Percentiles rank a stretch among this genome's conserved stretches.
Evolutionary conservation across 495 filamentous ascomycete genomes (phyloP).

Genomic region (Aspergillus sclerotiicarbonarius): DNA sequence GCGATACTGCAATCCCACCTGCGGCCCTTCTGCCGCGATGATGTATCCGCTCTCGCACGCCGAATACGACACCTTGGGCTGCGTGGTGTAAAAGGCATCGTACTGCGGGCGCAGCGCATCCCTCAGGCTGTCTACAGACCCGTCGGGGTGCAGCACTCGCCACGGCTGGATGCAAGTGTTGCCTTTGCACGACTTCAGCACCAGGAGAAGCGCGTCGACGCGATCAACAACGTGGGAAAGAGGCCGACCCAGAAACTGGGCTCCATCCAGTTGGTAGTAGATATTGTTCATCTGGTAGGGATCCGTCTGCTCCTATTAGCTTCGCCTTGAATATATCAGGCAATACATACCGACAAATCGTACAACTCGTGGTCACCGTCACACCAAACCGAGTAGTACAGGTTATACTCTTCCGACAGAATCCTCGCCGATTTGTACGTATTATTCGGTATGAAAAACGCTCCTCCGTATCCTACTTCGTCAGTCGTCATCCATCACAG

Average conservation of each 20-base stretch:
- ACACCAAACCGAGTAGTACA: slow-evolving; percentile 68
- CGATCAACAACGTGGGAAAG: slow-evolving; percentile 46
- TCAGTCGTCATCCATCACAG: not conserved
- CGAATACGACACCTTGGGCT: slow-evolving; percentile 40
- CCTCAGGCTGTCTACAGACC: slow-evolving; percentile 4
- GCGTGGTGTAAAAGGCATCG: slow-evolving; percentile 17
- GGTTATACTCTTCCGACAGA: slow-evolving; percentile 50
- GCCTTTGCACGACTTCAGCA: slow-evolving; percentile 63
- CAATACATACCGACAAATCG: slow-evolving; percentile 48
- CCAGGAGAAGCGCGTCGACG: slow-evolving; percentile 60
- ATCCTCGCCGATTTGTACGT: slow-evolving; percentile 65
- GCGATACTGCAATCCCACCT: slow-evolving; percentile 27
- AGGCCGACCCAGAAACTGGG: slow-evolving; percentile 45
- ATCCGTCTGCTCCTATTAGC: slow-evolving; percentile 43
- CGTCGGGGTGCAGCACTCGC: slow-evolving; percentile 53
- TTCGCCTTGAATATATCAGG: not conserved
- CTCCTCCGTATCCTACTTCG: slow-evolving; percentile 22
- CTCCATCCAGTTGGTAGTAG: too few species aligned
- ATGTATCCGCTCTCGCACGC: slow-evolving; percentile 59
- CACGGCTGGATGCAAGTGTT: slow-evolving; percentile 57
- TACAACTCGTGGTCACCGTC: slow-evolving; percentile 64
- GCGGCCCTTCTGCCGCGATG: slow-evolving; percentile 57
- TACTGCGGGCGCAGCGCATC: slow-evolving; percentile 12
- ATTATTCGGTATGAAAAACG: slow-evolving; percentile 44
- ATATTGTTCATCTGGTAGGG: slow-evolving; percentile 61